These are phyloP conservation scores for Sugiyamaella neomexicana DNA, from an alignment of 1,139 yeast species.

Conservation along the genomic window DNA sequence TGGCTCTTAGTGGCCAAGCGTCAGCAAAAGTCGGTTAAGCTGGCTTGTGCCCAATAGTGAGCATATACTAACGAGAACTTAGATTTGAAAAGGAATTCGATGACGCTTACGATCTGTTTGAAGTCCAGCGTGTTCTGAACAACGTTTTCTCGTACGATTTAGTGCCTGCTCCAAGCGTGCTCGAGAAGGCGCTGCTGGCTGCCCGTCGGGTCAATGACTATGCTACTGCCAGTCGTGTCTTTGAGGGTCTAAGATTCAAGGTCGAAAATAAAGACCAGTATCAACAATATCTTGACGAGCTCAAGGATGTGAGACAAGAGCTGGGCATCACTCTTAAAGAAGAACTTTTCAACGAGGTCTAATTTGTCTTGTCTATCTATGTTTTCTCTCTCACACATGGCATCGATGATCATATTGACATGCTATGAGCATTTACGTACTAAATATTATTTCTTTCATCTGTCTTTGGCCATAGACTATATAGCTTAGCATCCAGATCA, in stretches of 20 bases:
- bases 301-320: slow-evolving; percentile 87
- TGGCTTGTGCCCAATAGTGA: too few relatives aligned
- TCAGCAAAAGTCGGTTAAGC: too few relatives aligned
- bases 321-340: slow-evolving; percentile 90
- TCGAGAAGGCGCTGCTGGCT: slow-evolving; percentile 94
- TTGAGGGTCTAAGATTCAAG: slow-evolving; percentile 90
- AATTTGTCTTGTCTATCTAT: neutral
- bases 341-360: slow-evolving; percentile 59
- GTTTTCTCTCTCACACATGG: neutral
- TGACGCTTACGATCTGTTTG: slow-evolving; percentile 96
- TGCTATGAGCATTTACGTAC: slow-evolving; percentile 9
- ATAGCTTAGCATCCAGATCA: too few relatives aligned
- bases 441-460: slow-evolving; percentile 6
- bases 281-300: slow-evolving; percentile 92
- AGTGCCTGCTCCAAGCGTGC: slow-evolving; percentile 96
- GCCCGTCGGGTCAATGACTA: slow-evolving; percentile 99
- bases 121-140: slow-evolving; percentile 88
- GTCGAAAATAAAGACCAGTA: slow-evolving; percentile 93
- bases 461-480: too few relatives aligned
- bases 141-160: slow-evolving; percentile 97
- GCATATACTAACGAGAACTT: slow-evolving; percentile 7
- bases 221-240: slow-evolving; percentile 98
- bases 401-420: neutral
- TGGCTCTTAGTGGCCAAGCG: too few relatives aligned
- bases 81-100: slow-evolving; percentile 96